phyloP scores from a whole-genome alignment of 106 monocot genomes.

The Apostasia ramifera region DNA sequence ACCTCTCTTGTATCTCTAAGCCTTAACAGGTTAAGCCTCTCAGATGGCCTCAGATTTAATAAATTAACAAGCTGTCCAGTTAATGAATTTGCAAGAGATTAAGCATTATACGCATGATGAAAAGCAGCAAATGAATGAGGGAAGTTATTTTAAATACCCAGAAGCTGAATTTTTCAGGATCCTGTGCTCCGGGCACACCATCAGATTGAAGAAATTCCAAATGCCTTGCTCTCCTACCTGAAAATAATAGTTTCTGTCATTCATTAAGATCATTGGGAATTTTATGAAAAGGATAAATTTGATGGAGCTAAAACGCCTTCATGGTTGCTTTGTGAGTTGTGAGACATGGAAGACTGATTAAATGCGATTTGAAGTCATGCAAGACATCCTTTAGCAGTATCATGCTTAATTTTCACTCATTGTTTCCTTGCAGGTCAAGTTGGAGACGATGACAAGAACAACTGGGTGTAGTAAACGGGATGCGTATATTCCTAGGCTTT shows the following conservation, averaged over 20 bases:
- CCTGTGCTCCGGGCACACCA: slow-evolving; percentile 60
- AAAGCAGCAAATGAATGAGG: neutral
- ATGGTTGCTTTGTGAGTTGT: too few relatives aligned
- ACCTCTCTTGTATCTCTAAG: slow-evolving; percentile 75
- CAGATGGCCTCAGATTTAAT: slow-evolving; percentile 51
- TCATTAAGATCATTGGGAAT: neutral
- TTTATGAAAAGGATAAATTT: too few relatives aligned
- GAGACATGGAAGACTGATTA: too few relatives aligned
- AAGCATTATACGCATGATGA: neutral
- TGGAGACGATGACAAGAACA: too few relatives aligned
- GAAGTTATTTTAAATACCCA: slow-evolving; percentile 45
- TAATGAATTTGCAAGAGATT: neutral
- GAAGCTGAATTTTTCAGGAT: slow-evolving; percentile 83
- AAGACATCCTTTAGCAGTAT: too few relatives aligned
- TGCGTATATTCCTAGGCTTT: too few relatives aligned
- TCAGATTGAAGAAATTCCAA: slow-evolving; percentile 42
- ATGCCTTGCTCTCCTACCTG: slow-evolving; percentile 65
- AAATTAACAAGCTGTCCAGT: slow-evolving; percentile 60
- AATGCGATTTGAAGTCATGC: too few relatives aligned
- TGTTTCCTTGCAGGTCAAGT: too few relatives aligned
- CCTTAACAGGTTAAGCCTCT: slow-evolving; percentile 56
- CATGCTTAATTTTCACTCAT: too few relatives aligned
- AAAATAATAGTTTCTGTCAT: slow-evolving; percentile 1
- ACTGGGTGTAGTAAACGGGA: too few relatives aligned
- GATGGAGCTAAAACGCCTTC: too few relatives aligned